A percentile compares a stretch with the other conserved stretches of the same genome.
These are phyloP conservation scores for Aspergillus sp. DNA, from an alignment of 2,329 filamentous ascomycete genomes.

Conservation along the genomic window DNA sequence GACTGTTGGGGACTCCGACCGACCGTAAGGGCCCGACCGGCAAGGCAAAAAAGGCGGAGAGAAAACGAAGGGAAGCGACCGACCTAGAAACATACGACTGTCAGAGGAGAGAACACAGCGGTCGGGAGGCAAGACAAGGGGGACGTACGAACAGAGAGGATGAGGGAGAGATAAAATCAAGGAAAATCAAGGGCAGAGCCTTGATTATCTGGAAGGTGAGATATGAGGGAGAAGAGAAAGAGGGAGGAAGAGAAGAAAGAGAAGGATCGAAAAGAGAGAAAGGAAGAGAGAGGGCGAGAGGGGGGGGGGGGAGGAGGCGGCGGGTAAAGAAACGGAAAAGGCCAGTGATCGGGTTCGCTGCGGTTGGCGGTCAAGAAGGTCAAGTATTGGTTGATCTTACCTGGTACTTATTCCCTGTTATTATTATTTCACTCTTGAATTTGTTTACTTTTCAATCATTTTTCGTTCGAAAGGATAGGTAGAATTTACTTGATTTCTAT, in stretches of 20 bases:
- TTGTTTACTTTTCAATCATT: too few species aligned
- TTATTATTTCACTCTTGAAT: too few species aligned
- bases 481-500: too few species aligned
- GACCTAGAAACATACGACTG: constrained; percentile 11
- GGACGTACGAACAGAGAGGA: constrained; percentile 6
- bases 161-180: constrained; percentile 6
- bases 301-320: constrained; percentile 19
- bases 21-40: constrained; percentile 19
- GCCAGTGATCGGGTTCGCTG: constrained; percentile 1
- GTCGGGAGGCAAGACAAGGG: not conserved
- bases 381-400: not conserved
- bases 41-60: constrained; percentile 23
- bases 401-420: not conserved
- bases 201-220: constrained; percentile 20
- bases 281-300: constrained; percentile 14
- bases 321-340: constrained; percentile 17
- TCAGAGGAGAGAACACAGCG: constrained; percentile 3
- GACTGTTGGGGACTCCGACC: constrained; percentile 15
- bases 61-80: constrained; percentile 16
- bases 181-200: constrained; percentile 20
- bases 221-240: constrained; percentile 11
- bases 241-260: constrained; percentile 1
- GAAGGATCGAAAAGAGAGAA: constrained; percentile 3
- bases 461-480: too few species aligned
- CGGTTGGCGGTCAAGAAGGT: constrained; percentile 5